A percentile compares a stretch with the other conserved stretches of the same genome.
These are phyloP conservation scores for Exobasidium cylindrosporum DNA, from an alignment of 1,284 basidiomycete genomes.

Conservation along the genomic window DNA sequence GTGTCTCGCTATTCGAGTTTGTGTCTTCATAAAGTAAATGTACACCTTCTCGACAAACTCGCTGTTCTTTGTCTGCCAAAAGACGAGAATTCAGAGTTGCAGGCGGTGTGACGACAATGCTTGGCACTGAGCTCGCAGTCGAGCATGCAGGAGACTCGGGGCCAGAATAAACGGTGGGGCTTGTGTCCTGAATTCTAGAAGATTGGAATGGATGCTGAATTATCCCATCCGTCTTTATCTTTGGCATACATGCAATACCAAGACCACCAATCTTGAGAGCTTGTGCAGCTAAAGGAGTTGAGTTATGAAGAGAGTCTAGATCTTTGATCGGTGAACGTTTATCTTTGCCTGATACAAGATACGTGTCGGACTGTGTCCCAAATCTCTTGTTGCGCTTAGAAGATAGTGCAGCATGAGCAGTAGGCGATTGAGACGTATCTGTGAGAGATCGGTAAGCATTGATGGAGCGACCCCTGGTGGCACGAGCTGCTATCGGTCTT, in stretches of 20 bases:
- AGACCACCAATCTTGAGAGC: background rate
- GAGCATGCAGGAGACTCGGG: background rate
- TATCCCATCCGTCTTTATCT: background rate
- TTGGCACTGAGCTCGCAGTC: conserved; percentile 11
- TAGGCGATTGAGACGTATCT: background rate
- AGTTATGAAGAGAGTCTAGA: background rate
- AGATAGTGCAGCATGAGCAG: background rate
- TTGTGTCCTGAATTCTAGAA: too few species aligned
- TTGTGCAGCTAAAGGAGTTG: too few species aligned
- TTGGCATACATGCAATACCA: background rate
- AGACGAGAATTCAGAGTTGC: background rate
- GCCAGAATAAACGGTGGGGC: too few species aligned
- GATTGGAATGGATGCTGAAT: too few species aligned
- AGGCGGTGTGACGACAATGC: conserved; percentile 16
- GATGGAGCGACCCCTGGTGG: background rate
- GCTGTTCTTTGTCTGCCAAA: background rate
- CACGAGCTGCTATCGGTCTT: background rate
- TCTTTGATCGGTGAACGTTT: background rate
- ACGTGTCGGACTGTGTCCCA: background rate
- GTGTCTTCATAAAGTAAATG: background rate
- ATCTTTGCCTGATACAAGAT: background rate
- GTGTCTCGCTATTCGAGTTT: too few species aligned
- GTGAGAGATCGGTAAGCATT: background rate
- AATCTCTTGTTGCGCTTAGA: background rate
- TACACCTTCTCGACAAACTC: background rate